Percentiles rank a stretch among this genome's conserved stretches.
Evolutionary conservation across 164 flowering plant genomes (phyloP).

Genomic region (Magnolia officinalis): DNA sequence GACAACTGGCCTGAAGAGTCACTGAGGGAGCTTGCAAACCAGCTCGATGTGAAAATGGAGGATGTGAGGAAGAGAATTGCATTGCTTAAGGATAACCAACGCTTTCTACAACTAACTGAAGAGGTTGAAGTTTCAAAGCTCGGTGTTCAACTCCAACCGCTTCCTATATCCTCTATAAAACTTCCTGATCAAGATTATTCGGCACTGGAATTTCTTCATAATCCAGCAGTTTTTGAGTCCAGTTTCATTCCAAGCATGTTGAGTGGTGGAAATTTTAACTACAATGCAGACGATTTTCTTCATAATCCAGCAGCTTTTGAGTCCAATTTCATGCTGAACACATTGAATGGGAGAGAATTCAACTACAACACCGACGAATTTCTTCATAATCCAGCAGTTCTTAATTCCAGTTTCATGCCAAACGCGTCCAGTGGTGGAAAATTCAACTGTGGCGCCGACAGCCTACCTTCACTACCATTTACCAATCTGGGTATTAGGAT

Average conservation of each 20-base stretch:
- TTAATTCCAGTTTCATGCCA: background rate
- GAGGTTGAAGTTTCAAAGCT: background rate
- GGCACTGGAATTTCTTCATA: background rate
- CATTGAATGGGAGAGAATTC: background rate
- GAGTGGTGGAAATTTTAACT: background rate
- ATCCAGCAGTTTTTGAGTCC: background rate
- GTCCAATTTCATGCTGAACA: background rate
- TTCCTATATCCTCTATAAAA: background rate
- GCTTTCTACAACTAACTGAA: background rate
- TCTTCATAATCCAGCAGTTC: too few species aligned
- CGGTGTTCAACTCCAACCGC: background rate
- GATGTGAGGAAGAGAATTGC: background rate
- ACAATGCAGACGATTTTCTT: background rate
- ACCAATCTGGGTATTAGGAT: background rate
- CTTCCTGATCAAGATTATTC: background rate
- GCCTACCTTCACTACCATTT: background rate
- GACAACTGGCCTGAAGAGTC: background rate
- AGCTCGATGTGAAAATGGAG: background rate
- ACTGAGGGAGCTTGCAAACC: background rate
- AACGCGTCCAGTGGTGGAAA: background rate
- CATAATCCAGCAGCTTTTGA: background rate
- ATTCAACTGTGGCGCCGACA: background rate
- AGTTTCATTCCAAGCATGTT: background rate
- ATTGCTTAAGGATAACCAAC: background rate
- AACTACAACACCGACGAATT: too few species aligned